These are phyloP conservation scores for Escovopsis weberi DNA, from an alignment of 2,329 filamentous ascomycete genomes.

Conservation along the genomic window DNA sequence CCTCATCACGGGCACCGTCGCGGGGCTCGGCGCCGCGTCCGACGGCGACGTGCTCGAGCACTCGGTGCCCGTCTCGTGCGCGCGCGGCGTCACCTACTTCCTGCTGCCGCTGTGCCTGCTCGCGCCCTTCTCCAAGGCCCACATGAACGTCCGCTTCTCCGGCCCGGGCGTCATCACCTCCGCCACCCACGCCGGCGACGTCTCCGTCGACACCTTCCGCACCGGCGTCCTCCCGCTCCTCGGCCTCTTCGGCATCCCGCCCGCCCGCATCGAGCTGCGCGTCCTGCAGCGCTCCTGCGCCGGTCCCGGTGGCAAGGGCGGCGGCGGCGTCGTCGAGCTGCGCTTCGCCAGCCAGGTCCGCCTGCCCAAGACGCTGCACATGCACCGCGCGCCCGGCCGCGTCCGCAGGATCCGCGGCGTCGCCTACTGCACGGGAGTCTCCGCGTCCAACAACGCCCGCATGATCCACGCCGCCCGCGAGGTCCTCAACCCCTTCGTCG, in stretches of 20 bases:
- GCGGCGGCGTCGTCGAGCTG: conserved; percentile 84
- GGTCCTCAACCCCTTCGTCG: conserved; percentile 70
- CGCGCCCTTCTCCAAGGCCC: conserved; percentile 83
- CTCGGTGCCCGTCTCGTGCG: conserved; percentile 61
- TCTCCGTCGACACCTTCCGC: conserved; percentile 84
- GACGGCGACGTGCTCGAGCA: conserved; percentile 66
- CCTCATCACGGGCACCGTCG: conserved; percentile 72
- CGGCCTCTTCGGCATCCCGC: conserved; percentile 71
- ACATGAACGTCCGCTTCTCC: conserved; percentile 78
- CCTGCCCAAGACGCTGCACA: conserved; percentile 83
- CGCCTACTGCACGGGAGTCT: conserved; percentile 84
- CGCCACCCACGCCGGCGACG: conserved; percentile 68
- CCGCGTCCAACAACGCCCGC: conserved; percentile 80
- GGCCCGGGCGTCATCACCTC: conserved; percentile 88
- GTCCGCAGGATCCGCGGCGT: conserved; percentile 86
- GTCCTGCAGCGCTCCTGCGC: conserved; percentile 70
- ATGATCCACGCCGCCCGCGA: conserved; percentile 89
- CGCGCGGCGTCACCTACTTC: conserved; percentile 80
- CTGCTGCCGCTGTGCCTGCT: conserved; percentile 78
- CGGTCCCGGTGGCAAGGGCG: conserved; percentile 59
- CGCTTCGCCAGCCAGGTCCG: conserved; percentile 88
- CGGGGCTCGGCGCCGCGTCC: conserved; percentile 56
- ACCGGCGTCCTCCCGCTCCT: conserved; percentile 86
- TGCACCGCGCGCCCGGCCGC: conserved; percentile 65
- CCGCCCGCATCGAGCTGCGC: conserved; percentile 69